Conservation (phyloP, 345 rosid species). For the Iberis pinnata region DNA sequence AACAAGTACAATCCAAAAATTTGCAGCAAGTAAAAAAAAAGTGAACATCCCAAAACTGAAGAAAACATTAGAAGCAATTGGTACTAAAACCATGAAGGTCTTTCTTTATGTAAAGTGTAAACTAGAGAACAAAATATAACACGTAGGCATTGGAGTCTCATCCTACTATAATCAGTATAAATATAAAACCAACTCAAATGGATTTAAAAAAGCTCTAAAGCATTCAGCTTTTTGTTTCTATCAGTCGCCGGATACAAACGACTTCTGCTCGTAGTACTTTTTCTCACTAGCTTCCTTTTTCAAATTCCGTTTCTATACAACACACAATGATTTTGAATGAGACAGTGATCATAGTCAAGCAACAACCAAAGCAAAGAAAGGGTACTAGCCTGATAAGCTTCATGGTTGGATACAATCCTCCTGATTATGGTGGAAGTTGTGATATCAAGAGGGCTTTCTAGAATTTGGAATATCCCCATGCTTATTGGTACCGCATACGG, state of each 20-base stretch:
- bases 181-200: neutral
- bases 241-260: constrained; percentile 47
- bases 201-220: constrained; percentile 7
- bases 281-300: constrained; percentile 58
- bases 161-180: constrained; percentile 19
- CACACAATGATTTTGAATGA: constrained; percentile 3
- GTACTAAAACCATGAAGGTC: constrained; percentile 13
- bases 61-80: constrained; percentile 4
- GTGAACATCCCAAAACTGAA: constrained; percentile 1
- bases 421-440: constrained; percentile 69
- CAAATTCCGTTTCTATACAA: constrained; percentile 52
- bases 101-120: constrained; percentile 13
- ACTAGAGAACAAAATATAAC: constrained; percentile 21
- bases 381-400: constrained; percentile 54
- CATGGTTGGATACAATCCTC: constrained; percentile 82
- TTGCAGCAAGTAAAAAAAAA: neutral
- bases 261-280: constrained; percentile 59
- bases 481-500: constrained; percentile 70
- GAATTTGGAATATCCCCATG: constrained; percentile 64
- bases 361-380: neutral
- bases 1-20: neutral
- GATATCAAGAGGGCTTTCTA: constrained; percentile 66
- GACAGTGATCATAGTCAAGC: constrained; percentile 2
- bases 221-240: constrained; percentile 12
- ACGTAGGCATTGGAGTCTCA: constrained; percentile 19